Percentiles rank a stretch among this genome's conserved stretches.
These are phyloP conservation scores for Aspergillus spinulosporus DNA, from an alignment of 2,329 filamentous ascomycete genomes.

Conservation along the genomic window DNA sequence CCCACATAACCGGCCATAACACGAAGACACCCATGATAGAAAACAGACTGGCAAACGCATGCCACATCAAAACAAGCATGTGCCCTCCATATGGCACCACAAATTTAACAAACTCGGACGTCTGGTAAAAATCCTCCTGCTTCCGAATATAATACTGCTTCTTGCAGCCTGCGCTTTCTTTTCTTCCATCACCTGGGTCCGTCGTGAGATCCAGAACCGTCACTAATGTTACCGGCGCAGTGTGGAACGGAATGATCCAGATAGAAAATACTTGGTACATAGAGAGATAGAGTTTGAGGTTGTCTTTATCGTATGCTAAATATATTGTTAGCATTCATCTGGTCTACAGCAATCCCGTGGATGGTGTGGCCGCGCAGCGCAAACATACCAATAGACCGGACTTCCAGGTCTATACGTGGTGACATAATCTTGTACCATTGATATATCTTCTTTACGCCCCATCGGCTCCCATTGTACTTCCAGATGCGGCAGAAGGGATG, in stretches of 20 bases:
- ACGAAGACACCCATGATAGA: conserved; percentile 62
- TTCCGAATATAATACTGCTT: conserved; percentile 68
- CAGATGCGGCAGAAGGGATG: conserved; percentile 76
- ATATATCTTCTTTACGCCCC: conserved; percentile 68
- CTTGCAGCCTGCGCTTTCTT: conserved; percentile 17
- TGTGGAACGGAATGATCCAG: conserved; percentile 75
- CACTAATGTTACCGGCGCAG: conserved; percentile 65
- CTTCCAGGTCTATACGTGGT: conserved; percentile 66
- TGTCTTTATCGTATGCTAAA: conserved; percentile 66
- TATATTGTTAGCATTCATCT: conserved; percentile 9
- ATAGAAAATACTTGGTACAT: conserved; percentile 74
- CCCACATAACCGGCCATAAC: conserved; percentile 53
- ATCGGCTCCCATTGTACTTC: conserved; percentile 62
- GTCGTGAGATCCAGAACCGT: conserved; percentile 65
- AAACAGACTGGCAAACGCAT: conserved; percentile 63
- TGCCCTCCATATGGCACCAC: conserved; percentile 61
- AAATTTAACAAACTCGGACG: conserved; percentile 74
- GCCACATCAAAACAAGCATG: conserved; percentile 60
- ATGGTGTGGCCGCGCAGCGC: neutral
- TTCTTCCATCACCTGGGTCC: conserved; percentile 33
- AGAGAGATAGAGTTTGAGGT: conserved; percentile 69
- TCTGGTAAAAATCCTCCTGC: conserved; percentile 82
- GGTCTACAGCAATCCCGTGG: neutral
- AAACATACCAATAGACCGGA: conserved; percentile 60
- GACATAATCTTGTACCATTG: conserved; percentile 83